Conservation (phyloP, 768 basidiomycete species). For the Termitomyces sp. region DNA sequence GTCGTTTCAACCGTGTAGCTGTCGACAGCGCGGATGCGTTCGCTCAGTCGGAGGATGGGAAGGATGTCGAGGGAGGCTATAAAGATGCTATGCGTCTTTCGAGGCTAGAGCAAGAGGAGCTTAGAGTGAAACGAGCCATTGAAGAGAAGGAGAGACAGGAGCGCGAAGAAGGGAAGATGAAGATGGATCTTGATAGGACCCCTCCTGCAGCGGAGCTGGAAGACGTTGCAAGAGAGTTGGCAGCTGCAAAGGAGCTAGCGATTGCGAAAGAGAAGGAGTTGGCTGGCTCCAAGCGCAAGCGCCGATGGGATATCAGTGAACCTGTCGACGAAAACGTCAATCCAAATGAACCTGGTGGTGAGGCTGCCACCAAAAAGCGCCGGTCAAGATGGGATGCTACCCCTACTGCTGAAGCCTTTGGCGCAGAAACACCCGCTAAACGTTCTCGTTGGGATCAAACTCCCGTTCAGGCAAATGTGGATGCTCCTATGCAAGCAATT, state of each 20-base stretch:
- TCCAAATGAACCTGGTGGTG: slow-evolving; percentile 52
- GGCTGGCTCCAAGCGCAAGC: slow-evolving; percentile 60
- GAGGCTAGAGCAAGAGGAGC: slow-evolving; percentile 91
- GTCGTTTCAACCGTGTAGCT: slow-evolving; percentile 81
- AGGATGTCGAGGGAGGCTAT: slow-evolving; percentile 79
- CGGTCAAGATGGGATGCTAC: slow-evolving; percentile 96
- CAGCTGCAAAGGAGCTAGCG: slow-evolving; percentile 43
- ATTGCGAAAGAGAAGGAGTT: slow-evolving; percentile 25
- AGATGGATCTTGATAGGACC: slow-evolving; percentile 89
- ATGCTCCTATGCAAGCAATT: slow-evolving; percentile 69
- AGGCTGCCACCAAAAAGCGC: slow-evolving; percentile 83
- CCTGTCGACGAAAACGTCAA: slow-evolving; percentile 60
- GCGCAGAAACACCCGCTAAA: slow-evolving; percentile 63
- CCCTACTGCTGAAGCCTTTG: slow-evolving; percentile 62
- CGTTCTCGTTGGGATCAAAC: slow-evolving; percentile 98
- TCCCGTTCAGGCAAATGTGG: slow-evolving; percentile 51
- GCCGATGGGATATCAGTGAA: slow-evolving; percentile 74
- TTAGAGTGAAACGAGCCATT: slow-evolving; percentile 72
- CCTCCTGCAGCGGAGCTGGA: slow-evolving; percentile 79
- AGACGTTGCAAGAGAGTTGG: slow-evolving; percentile 65
- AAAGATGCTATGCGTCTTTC: slow-evolving; percentile 94
- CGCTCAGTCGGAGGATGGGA: slow-evolving; percentile 57
- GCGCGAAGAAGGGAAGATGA: slow-evolving; percentile 63
- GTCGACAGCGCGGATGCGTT: slow-evolving; percentile 81
- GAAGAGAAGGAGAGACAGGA: slow-evolving; percentile 85